Percentiles rank a stretch among this genome's conserved stretches.
Evolutionary conservation across 202 grass and related monocot species (phyloP).

Genomic region (Schoenoplectus tabernaemontani): DNA sequence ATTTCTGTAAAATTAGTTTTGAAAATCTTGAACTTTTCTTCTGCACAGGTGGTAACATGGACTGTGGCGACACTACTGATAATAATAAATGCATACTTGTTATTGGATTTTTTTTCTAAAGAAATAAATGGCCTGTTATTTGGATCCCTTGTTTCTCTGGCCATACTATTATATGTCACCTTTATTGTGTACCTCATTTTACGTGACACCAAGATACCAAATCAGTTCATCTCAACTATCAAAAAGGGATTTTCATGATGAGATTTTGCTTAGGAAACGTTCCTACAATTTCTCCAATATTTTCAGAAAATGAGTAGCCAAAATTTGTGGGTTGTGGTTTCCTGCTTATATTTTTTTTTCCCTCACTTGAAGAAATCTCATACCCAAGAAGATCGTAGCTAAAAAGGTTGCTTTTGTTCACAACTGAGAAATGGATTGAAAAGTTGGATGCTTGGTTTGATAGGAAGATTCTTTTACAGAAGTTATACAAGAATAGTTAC

Average conservation of each 20-base stretch:
- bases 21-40: constrained; percentile 7
- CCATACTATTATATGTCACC: constrained; percentile 38
- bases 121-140: constrained; percentile 53
- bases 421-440: not conserved
- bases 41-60: constrained; percentile 63
- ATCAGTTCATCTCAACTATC: constrained; percentile 32
- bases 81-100: constrained; percentile 66
- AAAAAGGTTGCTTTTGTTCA: not conserved
- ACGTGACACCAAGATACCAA: constrained; percentile 33
- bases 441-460: not conserved
- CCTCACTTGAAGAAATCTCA: not conserved
- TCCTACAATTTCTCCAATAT: not conserved
- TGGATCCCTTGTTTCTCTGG: constrained; percentile 35
- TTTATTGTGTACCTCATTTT: constrained; percentile 71
- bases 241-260: constrained; percentile 36
- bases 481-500: not conserved
- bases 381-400: not conserved
- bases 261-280: not conserved
- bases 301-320: not conserved
- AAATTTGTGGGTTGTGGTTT: not conserved
- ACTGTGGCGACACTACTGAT: constrained; percentile 64
- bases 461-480: not conserved
- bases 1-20: not conserved
- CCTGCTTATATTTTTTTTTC: not conserved
- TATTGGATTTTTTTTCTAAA: constrained; percentile 72